Evolutionary conservation across 177 flowering plant species (phyloP), one percentile per base, ranked within the genome.

Genomic region (Vitis hybrid): DNA sequence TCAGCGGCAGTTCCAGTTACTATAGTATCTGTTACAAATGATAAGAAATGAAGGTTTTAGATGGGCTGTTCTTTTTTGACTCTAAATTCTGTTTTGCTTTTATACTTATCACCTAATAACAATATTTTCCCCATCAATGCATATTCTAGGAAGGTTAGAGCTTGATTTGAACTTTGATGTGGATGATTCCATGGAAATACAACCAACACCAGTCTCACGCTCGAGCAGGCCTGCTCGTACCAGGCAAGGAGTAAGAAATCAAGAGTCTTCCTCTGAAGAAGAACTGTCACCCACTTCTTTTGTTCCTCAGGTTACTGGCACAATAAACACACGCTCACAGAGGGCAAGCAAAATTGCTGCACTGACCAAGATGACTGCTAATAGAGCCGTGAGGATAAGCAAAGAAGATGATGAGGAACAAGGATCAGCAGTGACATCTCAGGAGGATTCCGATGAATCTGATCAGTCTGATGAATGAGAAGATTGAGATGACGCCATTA

Each of bases 271-370:
- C 9, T 89, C 92, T 8, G 93, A 84, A 60, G 90, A 87, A 61
- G 97, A 83, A 21, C 76, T 33, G 33, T 78, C 90, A 52, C 84
- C 93, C 3, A 70, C 77, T 60, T 70, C 87, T 45, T 74, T 74
- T 62, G 90, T 72, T 62, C 90, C 84, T 31, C 55, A 73, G 2
- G 66, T 72, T 74, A 67, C 83, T 55, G 67, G 73, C 57, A 69
- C 70, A 45, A 49, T 60, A 45, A 74, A 77, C 56, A 52, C 75
- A 0, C 88, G 93, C 10, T 93, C 97, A 13, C 93, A 93, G 70
- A 86, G 99, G 75, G 93, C 93, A 12, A 91, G 98, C 85, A 95
- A 95, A 78, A 86, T 91, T 45, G 97, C 88, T 39, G 99, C 98
- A 60, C 33, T 95, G 71, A 71, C 78, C 70, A 95, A 82, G 80